Evolutionary conservation across 768 basidiomycete genomes (phyloP), one percentile per base, ranked within the genome.

Genomic region (Amanita exitialis): DNA sequence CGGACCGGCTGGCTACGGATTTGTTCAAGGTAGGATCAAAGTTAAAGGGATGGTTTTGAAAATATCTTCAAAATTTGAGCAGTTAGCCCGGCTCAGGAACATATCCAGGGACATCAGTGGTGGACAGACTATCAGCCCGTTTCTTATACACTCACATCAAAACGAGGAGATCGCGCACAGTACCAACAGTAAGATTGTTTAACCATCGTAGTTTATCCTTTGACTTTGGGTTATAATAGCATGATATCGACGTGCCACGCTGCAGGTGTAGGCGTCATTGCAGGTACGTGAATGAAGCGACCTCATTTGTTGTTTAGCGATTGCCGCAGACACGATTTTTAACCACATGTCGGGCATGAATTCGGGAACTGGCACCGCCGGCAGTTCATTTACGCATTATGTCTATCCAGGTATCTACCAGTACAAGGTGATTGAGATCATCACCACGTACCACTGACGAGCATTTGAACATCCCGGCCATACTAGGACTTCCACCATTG

Each of bases 91-190:
- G 69, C 81, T 2, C 69, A 72, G 51, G 82, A 84, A 56, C 81
- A 83, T 56, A 64, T 83, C 38, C 56, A 64, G 12, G 83, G 82
- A 3, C 9, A 66, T 2, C 72, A 83, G 57, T 86, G 83, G 83
- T 86, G 83, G 83, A 85, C 83, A 0, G 83, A 84, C 59, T 85
- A 86, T 57, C 83, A 75, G 65, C 77, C 79, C 3, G 81, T 83
- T 0, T 83, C 82, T 1, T 83, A 85, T 59, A 82, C 49, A 8
- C 60, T 85, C 44, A 80, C 72, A 1, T 83, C 81, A 0, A 86
- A 85, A 61, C 78, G 80, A 0, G 84, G 83, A 4, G 69, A 77
- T 55, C 71, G 79, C 12, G 52, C 61, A 3, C 79, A 83, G 53
- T 83, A 70, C 60, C 61, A 67, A 52, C 67, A 54, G 68, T 69